phyloP scores from a whole-genome alignment of 331 rosid species.

The Ulmus americana region DNA sequence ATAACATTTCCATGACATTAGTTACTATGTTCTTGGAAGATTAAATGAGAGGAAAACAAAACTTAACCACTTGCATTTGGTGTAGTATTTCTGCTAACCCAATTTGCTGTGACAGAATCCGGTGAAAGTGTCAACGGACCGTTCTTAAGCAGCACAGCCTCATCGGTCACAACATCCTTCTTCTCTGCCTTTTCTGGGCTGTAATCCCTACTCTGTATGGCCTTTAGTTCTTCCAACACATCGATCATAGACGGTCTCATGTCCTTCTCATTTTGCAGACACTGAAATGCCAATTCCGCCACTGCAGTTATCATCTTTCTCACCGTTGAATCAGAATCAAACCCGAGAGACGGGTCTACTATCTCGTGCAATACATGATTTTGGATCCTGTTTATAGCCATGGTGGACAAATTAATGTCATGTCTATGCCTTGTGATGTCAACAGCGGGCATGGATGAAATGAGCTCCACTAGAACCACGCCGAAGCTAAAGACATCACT shows the following conservation, averaged over 20 bases:
- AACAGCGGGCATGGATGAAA: constrained; percentile 78
- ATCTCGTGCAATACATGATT: constrained; percentile 49
- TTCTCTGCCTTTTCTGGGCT: constrained; percentile 38
- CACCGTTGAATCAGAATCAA: constrained; percentile 47
- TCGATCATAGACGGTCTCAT: constrained; percentile 66
- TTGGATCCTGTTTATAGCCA: constrained; percentile 76
- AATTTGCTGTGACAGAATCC: constrained; percentile 30
- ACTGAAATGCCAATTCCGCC: constrained; percentile 78
- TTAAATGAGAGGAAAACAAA: neutral
- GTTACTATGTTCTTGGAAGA: constrained; percentile 10
- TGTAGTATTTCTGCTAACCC: constrained; percentile 34
- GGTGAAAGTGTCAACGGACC: constrained; percentile 48
- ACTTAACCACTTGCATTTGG: constrained; percentile 45
- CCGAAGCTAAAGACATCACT: constrained; percentile 92
- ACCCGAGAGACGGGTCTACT: constrained; percentile 57
- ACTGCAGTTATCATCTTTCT: constrained; percentile 55
- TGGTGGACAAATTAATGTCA: constrained; percentile 70
- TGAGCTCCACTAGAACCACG: constrained; percentile 70
- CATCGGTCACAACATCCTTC: constrained; percentile 39
- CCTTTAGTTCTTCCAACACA: constrained; percentile 38
- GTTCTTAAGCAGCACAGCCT: constrained; percentile 39
- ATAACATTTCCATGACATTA: constrained; percentile 3
- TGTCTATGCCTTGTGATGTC: constrained; percentile 77
- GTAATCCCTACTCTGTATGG: constrained; percentile 40
- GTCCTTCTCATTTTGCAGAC: constrained; percentile 60